Percentiles rank a stretch among this genome's conserved stretches.
Conservation (phyloP, 176 grass and related monocot species). For the Oryza meridionalis region DNA sequence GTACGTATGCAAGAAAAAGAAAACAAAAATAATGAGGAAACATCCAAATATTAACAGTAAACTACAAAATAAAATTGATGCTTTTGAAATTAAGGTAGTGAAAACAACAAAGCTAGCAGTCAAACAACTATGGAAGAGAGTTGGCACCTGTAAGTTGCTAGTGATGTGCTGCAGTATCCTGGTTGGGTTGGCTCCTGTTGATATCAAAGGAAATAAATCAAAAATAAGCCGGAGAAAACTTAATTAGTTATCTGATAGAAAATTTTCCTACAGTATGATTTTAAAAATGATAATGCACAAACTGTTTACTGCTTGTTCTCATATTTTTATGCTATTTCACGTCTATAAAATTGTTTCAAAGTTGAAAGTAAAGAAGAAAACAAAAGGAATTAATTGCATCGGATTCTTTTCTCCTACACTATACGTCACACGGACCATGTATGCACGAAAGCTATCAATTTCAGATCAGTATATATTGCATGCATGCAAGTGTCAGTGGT, state of each 20-base stretch:
- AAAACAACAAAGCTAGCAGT: not conserved
- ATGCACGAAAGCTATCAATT: not conserved
- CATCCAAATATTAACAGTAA: not conserved
- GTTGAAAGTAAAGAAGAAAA: not conserved
- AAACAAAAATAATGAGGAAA: not conserved
- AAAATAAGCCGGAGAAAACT: not conserved
- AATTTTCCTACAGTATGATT: not conserved
- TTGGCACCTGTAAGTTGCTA: constrained; percentile 30
- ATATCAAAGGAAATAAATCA: not conserved
- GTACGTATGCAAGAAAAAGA: not conserved
- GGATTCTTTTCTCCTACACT: not conserved
- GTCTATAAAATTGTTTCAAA: not conserved
- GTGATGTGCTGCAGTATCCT: not conserved
- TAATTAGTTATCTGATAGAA: not conserved
- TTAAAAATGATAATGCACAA: not conserved
- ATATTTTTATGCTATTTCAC: not conserved
- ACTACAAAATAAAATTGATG: too few relatives aligned
- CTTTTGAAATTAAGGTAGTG: not conserved
- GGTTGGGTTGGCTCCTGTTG: not conserved
- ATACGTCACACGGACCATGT: not conserved
- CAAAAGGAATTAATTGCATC: not conserved
- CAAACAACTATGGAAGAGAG: not conserved
- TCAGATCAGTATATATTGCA: too few relatives aligned
- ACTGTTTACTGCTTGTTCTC: not conserved
- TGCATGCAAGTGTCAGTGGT: not conserved